phyloP scores from a whole-genome alignment of 306 rosid genomes.

The Vigna reflexopilosa region DNA sequence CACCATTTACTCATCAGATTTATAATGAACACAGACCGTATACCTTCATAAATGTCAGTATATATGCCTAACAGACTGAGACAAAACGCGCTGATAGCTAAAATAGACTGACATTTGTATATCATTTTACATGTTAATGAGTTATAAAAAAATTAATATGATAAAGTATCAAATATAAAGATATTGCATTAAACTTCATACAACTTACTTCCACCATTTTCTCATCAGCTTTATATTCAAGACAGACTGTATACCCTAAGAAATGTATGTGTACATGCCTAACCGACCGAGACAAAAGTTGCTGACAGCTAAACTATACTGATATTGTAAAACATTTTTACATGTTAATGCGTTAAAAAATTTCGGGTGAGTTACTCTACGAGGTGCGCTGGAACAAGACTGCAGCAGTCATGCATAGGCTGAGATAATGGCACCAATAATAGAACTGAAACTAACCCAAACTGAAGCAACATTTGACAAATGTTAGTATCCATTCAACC shows the following conservation, averaged over 20 bases:
- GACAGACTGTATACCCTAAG: background rate
- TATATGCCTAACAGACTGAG: no score
- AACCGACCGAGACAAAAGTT: background rate
- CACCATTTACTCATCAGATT: no score
- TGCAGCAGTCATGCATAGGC: background rate
- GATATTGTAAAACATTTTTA: background rate
- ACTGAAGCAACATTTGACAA: background rate
- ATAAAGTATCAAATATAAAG: background rate
- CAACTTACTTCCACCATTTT: background rate
- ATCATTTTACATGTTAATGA: no score
- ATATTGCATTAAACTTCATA: background rate
- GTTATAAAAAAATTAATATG: no score
- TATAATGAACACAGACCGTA: no score
- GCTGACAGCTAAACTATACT: constrained; percentile 5
- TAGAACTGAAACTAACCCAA: constrained; percentile 15
- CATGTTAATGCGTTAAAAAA: background rate
- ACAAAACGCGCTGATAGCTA: no score
- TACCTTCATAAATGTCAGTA: no score
- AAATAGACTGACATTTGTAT: no score
- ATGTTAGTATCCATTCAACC: background rate
- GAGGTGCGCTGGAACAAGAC: background rate
- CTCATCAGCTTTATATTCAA: background rate
- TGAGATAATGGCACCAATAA: background rate
- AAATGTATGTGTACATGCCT: background rate
- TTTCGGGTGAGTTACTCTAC: background rate